These are phyloP conservation scores for Tilletia caries DNA, from an alignment of 1,284 basidiomycete genomes.

Conservation along the genomic window DNA sequence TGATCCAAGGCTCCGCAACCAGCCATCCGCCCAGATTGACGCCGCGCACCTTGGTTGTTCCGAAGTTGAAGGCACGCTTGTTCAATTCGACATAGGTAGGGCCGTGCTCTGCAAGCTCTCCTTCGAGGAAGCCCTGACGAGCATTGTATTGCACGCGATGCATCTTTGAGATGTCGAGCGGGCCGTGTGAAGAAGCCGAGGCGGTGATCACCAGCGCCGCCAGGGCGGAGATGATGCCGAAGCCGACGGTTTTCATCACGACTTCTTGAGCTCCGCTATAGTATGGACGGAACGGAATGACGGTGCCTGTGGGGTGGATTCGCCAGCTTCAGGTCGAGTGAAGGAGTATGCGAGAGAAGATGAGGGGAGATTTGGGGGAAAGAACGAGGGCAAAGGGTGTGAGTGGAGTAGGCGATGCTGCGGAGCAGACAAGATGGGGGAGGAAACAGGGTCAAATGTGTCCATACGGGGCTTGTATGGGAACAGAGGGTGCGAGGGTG, in stretches of 20 bases:
- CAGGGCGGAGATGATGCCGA: neutral
- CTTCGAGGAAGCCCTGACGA: neutral
- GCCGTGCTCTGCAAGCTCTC: constrained; percentile 1
- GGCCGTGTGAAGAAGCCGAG: neutral
- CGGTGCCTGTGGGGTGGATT: too few relatives aligned
- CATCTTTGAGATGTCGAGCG: neutral
- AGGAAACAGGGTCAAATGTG: too few relatives aligned
- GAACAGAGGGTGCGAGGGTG: too few relatives aligned
- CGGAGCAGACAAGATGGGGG: too few relatives aligned
- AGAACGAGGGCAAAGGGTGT: too few relatives aligned
- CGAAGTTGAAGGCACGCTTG: constrained; percentile 50
- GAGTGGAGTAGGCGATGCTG: too few relatives aligned
- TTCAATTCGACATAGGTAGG: neutral
- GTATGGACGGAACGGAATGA: too few relatives aligned
- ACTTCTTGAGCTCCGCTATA: too few relatives aligned
- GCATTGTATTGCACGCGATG: neutral
- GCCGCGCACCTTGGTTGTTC: constrained; percentile 21
- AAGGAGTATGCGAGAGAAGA: too few relatives aligned
- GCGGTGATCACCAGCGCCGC: constrained; percentile 1
- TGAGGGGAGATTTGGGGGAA: too few relatives aligned
- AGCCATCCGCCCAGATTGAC: constrained; percentile 51
- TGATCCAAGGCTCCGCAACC: constrained; percentile 45
- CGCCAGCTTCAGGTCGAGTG: too few relatives aligned
- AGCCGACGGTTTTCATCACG: neutral
- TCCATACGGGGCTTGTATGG: too few relatives aligned